Percentiles rank a stretch among this genome's conserved stretches.
Evolutionary conservation across 345 rosid species (phyloP).

Genomic region (Citrus cavaleriei): DNA sequence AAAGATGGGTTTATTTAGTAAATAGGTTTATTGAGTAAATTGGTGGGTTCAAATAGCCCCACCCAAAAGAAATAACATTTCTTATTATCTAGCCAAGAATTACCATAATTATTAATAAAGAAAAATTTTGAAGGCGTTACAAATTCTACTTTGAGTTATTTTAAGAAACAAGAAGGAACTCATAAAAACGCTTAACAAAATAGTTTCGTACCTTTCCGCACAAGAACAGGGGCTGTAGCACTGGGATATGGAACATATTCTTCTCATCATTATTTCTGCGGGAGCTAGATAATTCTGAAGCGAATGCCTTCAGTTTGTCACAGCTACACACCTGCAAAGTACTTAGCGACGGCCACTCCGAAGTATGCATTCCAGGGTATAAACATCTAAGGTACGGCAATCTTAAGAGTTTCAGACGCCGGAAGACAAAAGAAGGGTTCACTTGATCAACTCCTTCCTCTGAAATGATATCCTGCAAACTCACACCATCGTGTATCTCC

Average conservation of each 20-base stretch:
- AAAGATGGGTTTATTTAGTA: too few relatives aligned
- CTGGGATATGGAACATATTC: not conserved
- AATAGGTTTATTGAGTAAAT: too few relatives aligned
- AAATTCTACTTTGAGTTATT: not conserved
- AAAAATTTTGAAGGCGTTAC: too few relatives aligned
- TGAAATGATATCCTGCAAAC: not conserved
- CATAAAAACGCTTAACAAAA: not conserved
- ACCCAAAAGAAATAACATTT: too few relatives aligned
- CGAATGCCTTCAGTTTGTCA: not conserved
- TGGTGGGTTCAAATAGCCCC: too few relatives aligned
- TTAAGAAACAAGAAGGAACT: too few relatives aligned
- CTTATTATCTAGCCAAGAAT: not conserved
- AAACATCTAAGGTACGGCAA: constrained; percentile 14
- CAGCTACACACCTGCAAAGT: not conserved
- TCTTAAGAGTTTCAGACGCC: not conserved
- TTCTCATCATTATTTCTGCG: not conserved
- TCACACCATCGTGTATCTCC: not conserved
- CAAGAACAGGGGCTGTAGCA: not conserved
- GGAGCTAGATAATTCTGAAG: not conserved
- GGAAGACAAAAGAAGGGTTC: constrained; percentile 14
- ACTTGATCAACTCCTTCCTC: constrained; percentile 9
- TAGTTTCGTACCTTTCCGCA: constrained; percentile 4
- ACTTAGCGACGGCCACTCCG: constrained; percentile 17
- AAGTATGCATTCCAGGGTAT: constrained; percentile 17
- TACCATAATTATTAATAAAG: too few relatives aligned